phyloP scores from a whole-genome alignment of 2,329 filamentous ascomycete species.

The Graphiopsis chlorocephala region DNA sequence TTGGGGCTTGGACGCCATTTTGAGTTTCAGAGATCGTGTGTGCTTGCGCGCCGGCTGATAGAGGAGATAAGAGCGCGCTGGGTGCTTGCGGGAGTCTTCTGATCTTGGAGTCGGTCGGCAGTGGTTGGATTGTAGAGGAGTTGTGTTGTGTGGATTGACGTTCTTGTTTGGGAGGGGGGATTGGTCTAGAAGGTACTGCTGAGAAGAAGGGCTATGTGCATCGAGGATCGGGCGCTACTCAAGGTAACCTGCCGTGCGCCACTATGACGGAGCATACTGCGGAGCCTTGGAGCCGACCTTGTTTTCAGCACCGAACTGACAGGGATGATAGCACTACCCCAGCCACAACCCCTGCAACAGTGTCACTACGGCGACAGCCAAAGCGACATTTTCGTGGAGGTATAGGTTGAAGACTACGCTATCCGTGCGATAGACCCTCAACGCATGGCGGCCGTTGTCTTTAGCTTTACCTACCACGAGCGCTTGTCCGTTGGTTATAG shows the following conservation, averaged over 20 bases:
- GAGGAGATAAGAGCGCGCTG: not conserved
- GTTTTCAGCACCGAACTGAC: not conserved
- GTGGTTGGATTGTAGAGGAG: not conserved
- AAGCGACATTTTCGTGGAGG: not conserved
- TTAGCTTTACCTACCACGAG: not conserved
- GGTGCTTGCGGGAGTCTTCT: not conserved
- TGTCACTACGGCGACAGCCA: not conserved
- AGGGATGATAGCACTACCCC: slow-evolving; percentile 3
- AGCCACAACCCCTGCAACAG: not conserved
- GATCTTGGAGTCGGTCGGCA: not conserved
- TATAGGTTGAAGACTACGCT: not conserved
- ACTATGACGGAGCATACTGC: not conserved
- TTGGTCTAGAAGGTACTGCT: slow-evolving; percentile 3
- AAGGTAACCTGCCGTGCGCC: not conserved
- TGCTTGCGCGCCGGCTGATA: not conserved
- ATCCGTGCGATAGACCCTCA: not conserved
- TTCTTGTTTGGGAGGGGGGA: slow-evolving; percentile 1
- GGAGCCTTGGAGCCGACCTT: not conserved
- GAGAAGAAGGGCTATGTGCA: not conserved
- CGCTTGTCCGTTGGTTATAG: not conserved
- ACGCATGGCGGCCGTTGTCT: not conserved
- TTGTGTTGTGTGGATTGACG: not conserved
- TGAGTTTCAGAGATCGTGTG: not conserved
- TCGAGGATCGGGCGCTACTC: not conserved
- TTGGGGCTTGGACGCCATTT: slow-evolving; percentile 19